Base-by-base conservation (phyloP, 2,329 filamentous ascomycete genomes). In the Exophiala aquamarina region DNA sequence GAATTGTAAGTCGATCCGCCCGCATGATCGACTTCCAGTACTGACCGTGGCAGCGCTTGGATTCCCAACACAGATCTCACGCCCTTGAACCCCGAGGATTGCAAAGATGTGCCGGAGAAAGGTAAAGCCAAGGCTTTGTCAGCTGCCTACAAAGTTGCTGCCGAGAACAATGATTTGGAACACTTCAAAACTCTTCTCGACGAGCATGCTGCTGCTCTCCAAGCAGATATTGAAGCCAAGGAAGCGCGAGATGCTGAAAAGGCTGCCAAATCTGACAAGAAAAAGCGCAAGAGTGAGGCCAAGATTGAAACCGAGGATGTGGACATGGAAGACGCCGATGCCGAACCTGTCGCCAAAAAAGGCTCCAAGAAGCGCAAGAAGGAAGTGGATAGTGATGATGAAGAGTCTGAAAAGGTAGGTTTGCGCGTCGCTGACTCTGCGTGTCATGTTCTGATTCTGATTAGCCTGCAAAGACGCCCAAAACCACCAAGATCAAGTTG, bases 291-390 rank as follows among this genome's bases (percentile, higher is more conserved):
- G 60, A 72, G 75, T 15, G 69, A 69, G 11, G 59, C 55, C 28
- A 70, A 69, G 56, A 47, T 49, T 14, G 59, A 55, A 14, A 58
- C 78, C 74, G 66, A 70, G 69, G 62, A 79, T 75, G 62, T 65
- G 59, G 50, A 71, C 66, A 70, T 67, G 54, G 69, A 67, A 17
- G 67, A 72, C 49, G 72, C 67, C 7, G 75, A 75, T 37, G 78
- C 76, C 15, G 67, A 67, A 21, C 62, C 67, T 18, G 78, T 78
- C 66, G 77, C 77, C 63, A 63, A 77, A 5, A 79, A 79, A 63
- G 70, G 70, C 40, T 70, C 70, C 6, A 87, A 86, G 79, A 95
- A 95, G 78, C 85, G 90, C 60, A 95, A 95, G 79, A 85, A 89
- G 62, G 76, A 74, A 17, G 72, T 70, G 1, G 81, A 81, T 31